Base-by-base conservation (phyloP, 495 filamentous ascomycete genomes). In the Aspergillus saccharolyticus region DNA sequence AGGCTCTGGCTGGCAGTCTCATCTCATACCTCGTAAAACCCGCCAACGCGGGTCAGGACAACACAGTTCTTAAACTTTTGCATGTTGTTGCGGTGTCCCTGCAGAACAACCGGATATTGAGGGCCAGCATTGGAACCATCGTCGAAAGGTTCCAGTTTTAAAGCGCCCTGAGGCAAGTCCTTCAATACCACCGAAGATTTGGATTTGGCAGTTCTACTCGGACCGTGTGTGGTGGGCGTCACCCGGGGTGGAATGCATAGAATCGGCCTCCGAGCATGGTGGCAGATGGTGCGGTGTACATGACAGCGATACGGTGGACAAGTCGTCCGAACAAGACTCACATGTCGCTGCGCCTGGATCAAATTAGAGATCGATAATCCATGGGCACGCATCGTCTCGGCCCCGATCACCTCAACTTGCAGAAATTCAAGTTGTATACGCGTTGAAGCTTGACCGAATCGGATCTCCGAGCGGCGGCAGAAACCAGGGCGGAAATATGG, bases 71-170 rank as follows among this genome's bases (percentile, higher is more conserved):
- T 83, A 74, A 95, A 96, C 61, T 86, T 90, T 55, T 83, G 81
- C 88, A 98, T 96, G 67, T 96, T 93, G 57, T 86, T 88, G 39
- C 84, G 80, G n/a, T 89, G 91, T 65, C 95, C 90, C 62, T 89
- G 85, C n/a, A 97, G 76, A 12, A 96, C 90, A 12, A 89, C 86
- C 4, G 94, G 92, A 67, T 95, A 96, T 43, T 76, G 71, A 20
- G 88, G 87, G 20, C 70, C 78, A 53, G 80, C 74, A 55, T 85
- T 75, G 12, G 63, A 60, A 1, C 55, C 60, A 59, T 79, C 71
- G 42, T 80, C 62, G 33, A 78, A 79, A 28, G 77, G 60, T 8
- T 76, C 73, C 2, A 77, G 58, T 53, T 77, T 75, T 44, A 87
- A 60, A 1, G 75, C 60, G 7, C 84, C 83, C 62, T 89, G 86